Evolutionary conservation across 768 basidiomycete species (phyloP).

Genomic region (Pulveroboletus sp.): DNA sequence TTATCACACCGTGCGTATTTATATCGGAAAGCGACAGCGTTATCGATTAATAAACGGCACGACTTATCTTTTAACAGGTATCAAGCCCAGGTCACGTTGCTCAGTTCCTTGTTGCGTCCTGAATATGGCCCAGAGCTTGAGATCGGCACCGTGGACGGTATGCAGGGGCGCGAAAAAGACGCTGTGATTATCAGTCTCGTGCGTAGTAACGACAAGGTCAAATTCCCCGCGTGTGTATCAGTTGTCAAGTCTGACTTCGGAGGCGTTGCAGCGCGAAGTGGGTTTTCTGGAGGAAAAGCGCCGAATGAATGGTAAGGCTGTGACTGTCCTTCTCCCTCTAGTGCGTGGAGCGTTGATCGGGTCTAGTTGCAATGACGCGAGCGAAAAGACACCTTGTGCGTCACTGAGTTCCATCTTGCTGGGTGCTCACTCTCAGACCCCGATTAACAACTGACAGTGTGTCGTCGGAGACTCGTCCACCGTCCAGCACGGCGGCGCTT

Average conservation of each 20-base stretch:
- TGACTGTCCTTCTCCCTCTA: background rate
- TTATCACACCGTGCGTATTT: constrained; percentile 73
- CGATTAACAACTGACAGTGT: constrained; percentile 48
- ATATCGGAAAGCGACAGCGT: background rate
- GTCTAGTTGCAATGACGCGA: constrained; percentile 82
- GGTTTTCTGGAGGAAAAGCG: constrained; percentile 94
- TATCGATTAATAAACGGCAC: background rate
- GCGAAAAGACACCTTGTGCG: constrained; percentile 83
- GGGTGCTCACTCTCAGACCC: background rate
- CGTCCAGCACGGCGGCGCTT: constrained; percentile 76
- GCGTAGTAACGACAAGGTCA: constrained; percentile 79
- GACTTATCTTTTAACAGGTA: constrained; percentile 42
- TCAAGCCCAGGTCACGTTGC: constrained; percentile 87
- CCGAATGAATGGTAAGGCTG: constrained; percentile 70
- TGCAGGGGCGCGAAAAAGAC: constrained; percentile 97
- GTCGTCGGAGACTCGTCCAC: constrained; percentile 93
- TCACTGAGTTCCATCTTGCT: background rate
- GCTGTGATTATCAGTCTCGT: constrained; percentile 91
- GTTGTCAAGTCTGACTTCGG: background rate
- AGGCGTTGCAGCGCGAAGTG: constrained; percentile 66
- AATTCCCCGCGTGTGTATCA: constrained; percentile 7
- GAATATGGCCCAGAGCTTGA: constrained; percentile 67
- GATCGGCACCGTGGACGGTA: constrained; percentile 92
- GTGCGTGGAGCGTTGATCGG: background rate
- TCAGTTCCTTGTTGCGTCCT: constrained; percentile 72